These are phyloP conservation scores for Suillus brevipes DNA, from an alignment of 768 basidiomycete species.

Conservation along the genomic window DNA sequence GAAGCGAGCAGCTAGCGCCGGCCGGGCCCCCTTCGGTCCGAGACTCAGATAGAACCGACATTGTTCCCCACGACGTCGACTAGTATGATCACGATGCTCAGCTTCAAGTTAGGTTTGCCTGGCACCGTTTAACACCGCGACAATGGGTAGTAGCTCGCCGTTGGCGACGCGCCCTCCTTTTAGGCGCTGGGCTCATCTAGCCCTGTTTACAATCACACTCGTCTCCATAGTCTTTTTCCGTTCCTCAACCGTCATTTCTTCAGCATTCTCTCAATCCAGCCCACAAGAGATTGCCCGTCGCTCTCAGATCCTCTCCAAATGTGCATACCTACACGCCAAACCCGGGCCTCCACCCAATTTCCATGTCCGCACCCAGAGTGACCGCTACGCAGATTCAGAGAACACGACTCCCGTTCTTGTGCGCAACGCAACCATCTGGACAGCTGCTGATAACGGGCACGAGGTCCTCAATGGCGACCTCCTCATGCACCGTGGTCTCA, in stretches of 20 bases:
- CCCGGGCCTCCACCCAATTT: constrained; percentile 51
- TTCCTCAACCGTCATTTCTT: neutral
- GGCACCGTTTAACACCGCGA: neutral
- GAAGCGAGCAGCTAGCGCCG: too few relatives aligned
- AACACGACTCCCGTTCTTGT: constrained; percentile 67
- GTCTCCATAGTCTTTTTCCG: neutral
- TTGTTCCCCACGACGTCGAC: too few relatives aligned
- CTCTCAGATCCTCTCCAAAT: constrained; percentile 40
- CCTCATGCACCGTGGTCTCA: constrained; percentile 67
- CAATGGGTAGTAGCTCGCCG: neutral
- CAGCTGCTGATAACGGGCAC: constrained; percentile 67
- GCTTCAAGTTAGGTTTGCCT: too few relatives aligned
- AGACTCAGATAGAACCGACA: too few relatives aligned
- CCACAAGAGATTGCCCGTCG: constrained; percentile 15
- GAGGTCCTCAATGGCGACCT: constrained; percentile 66
- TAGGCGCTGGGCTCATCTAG: neutral
- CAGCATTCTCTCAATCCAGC: neutral
- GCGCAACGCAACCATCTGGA: constrained; percentile 83
- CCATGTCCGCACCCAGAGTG: constrained; percentile 51
- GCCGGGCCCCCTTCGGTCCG: too few relatives aligned
- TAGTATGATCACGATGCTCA: too few relatives aligned
- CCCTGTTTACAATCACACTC: neutral
- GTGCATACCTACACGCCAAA: constrained; percentile 40
- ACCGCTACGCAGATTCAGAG: constrained; percentile 52
- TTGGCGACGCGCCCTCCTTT: neutral